These are phyloP conservation scores for Cercospora sp. DNA, from an alignment of 2,329 filamentous ascomycete species.

Conservation along the genomic window DNA sequence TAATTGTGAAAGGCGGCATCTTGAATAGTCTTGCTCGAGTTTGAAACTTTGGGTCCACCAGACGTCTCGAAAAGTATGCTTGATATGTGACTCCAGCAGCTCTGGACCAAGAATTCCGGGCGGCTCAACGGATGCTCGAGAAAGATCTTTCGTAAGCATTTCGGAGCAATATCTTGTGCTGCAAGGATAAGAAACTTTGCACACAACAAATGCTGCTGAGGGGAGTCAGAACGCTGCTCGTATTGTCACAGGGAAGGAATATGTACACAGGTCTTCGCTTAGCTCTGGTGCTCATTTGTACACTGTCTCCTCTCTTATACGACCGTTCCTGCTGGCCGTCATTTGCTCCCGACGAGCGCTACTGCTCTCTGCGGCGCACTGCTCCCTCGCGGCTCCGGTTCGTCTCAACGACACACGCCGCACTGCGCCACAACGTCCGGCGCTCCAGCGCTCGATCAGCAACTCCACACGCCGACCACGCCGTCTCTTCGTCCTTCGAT, in stretches of 20 bases:
- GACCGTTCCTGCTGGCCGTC: background rate
- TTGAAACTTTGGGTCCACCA: background rate
- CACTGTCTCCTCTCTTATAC: background rate
- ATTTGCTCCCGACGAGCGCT: background rate
- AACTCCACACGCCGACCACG: conserved; percentile 87
- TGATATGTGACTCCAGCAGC: background rate
- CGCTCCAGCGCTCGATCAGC: conserved; percentile 42
- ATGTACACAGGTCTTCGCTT: background rate
- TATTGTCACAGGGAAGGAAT: background rate
- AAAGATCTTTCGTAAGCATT: background rate
- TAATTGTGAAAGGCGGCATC: background rate
- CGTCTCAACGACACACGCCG: background rate
- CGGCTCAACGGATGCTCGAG: background rate
- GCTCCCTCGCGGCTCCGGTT: background rate
- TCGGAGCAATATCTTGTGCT: background rate
- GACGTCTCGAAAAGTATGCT: background rate
- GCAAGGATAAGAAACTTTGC: background rate
- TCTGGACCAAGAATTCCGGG: background rate
- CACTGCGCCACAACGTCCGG: background rate
- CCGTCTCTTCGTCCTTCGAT: conserved; percentile 88
- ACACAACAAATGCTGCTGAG: background rate
- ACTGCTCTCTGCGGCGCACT: background rate
- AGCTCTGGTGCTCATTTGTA: background rate
- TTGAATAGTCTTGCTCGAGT: background rate
- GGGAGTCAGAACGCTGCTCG: background rate